Percentiles rank a stretch among this genome's conserved stretches.
phyloP scores from a whole-genome alignment of 2,329 filamentous ascomycete species.

The Sclerotinia minor region DNA sequence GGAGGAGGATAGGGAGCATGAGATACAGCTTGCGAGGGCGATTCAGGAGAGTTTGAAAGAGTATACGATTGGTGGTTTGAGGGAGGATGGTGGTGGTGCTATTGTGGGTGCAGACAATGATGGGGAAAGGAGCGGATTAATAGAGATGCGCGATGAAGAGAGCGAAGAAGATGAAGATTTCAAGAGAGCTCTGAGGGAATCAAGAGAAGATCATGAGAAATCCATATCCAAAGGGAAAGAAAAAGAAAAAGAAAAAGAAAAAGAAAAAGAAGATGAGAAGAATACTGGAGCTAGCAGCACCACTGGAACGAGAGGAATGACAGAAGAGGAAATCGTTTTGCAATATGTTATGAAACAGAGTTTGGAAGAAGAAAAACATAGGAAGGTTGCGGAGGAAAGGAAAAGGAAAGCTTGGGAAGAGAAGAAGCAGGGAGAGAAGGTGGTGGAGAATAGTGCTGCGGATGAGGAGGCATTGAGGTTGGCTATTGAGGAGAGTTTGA shows the following conservation, averaged over 20 bases:
- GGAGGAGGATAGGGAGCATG: constrained; percentile 55
- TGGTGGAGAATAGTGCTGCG: no score
- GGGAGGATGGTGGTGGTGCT: not conserved
- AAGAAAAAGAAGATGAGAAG: not conserved
- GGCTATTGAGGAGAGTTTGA: no score
- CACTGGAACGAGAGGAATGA: no score
- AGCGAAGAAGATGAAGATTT: constrained; percentile 36
- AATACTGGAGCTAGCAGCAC: not conserved
- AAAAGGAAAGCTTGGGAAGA: no score
- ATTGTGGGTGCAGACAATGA: not conserved
- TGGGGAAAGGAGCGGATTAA: constrained; percentile 13
- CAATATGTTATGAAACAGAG: no score
- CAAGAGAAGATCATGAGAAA: constrained; percentile 34
- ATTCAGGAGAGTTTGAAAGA: constrained; percentile 52
- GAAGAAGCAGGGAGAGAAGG: no score
- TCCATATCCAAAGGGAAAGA: not conserved
- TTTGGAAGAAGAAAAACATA: constrained; percentile 67
- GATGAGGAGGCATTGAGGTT: no score
- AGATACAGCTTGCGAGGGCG: constrained; percentile 56
- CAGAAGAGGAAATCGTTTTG: not conserved
- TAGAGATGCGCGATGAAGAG: constrained; percentile 7
- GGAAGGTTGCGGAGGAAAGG: no score
- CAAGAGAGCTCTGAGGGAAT: constrained; percentile 32
- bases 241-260: not conserved
- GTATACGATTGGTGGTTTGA: constrained; percentile 23